Base-by-base conservation (phyloP, 2,329 filamentous ascomycete species). In the Penicillium sp. region DNA sequence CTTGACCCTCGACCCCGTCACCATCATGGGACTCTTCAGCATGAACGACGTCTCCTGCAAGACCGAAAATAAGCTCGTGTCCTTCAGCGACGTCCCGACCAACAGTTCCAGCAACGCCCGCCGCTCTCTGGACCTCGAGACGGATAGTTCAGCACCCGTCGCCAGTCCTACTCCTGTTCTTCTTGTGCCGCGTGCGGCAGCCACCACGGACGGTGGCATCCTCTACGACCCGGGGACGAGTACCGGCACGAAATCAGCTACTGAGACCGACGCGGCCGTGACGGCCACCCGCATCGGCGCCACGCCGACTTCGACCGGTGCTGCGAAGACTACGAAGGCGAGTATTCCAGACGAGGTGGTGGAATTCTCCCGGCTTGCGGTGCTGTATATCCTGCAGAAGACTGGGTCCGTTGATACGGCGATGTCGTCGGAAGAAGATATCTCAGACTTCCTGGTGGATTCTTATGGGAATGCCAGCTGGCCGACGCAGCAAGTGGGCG, bases 11-110 rank as follows among this genome's bases (percentile, higher is more conserved):
- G 85, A 89, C 43, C 81, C 84, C 4, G 84, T 84, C 1, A 81
- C 81, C 7, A 83, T 97, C 48, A 76, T 96, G 52, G 85, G 87
- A 1, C 83, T 91, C 45, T 90, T 97, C 72, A 93, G 89, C 66
- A 76, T 81, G 5, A 84, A 83, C 31, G 88, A 88, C 60, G 78
- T 96, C 14, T 92, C 89, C 51, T 99, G 94, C 72, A 85, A 85
- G 8, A 85, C 87, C 0, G 89, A 97, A 71, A 97, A 97, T 66
- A 88, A 91, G 0, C 81, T 99, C 4, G 88, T 97, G 14, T 91
- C 90, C 0, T 96, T 97, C 71, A 84, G 90, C 62, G 88, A 87
- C 56, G 69, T 67, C 40, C 43, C 57, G 4, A 47, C 22, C 16
- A 67, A 54, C 4, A 42, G 39, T 16, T 58, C 45, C 29, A 67